Evolutionary conservation across 1,139 yeast species (phyloP).

Genomic region (Geotrichum aggregatum): DNA sequence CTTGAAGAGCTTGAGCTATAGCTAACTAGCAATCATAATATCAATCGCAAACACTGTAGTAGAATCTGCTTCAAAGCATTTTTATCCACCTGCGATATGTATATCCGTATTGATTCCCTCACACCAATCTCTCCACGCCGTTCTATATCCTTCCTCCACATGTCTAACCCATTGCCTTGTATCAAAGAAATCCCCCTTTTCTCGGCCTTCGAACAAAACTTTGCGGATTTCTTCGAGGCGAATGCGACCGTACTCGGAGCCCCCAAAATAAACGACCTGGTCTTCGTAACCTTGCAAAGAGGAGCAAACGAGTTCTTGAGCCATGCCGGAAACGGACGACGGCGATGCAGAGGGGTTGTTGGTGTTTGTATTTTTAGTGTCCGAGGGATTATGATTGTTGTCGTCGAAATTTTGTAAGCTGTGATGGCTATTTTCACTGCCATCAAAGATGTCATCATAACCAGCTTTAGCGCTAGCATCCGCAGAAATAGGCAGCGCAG

Average conservation of each 20-base stretch:
- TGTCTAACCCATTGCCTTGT: slow-evolving; percentile 35
- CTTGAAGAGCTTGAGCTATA: no score
- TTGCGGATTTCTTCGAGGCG: slow-evolving; percentile 29
- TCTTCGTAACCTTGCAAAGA: slow-evolving; percentile 34
- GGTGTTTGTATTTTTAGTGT: no score
- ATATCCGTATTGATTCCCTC: slow-evolving; percentile 21
- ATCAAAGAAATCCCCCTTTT: slow-evolving; percentile 30
- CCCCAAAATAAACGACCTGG: slow-evolving; percentile 30
- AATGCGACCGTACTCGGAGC: slow-evolving; percentile 23
- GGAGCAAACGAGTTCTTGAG: slow-evolving; percentile 27
- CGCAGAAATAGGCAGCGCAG: slow-evolving; percentile 27
- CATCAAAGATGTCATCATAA: no score
- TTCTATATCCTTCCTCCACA: slow-evolving; percentile 32
- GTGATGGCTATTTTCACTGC: no score
- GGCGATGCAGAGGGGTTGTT: no score
- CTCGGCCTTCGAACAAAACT: slow-evolving; percentile 31
- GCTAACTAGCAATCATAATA: no score
- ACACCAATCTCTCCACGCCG: slow-evolving; percentile 37
- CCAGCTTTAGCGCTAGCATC: slow-evolving; percentile 22
- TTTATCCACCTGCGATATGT: neutral
- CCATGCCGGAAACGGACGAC: no score
- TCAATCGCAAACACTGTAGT: no score
- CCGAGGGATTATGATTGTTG: no score
- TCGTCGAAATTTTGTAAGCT: no score
- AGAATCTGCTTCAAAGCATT: no score